Percentiles rank a stretch among this genome's conserved stretches.
Evolutionary conservation across 148 eudicot species (phyloP).

Genomic region (Spergularia bocconei): DNA sequence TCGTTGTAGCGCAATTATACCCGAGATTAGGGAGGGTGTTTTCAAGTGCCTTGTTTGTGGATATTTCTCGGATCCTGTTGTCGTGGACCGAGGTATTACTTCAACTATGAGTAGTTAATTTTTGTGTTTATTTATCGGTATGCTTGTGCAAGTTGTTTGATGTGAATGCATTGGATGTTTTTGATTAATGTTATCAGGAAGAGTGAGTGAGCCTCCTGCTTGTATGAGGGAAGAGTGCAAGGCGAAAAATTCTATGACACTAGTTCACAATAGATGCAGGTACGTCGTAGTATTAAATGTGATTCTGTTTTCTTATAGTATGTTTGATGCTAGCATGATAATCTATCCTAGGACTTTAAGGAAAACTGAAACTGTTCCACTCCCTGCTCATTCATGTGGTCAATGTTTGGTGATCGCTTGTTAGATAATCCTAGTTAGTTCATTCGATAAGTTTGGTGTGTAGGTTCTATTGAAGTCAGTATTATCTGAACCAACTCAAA

Average conservation of each 20-base stretch:
- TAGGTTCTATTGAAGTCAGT: neutral
- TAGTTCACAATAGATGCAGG: conserved; percentile 98
- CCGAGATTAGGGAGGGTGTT: conserved; percentile 92
- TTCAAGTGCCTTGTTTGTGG: conserved; percentile 97
- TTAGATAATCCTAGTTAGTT: neutral
- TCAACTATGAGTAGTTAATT: too few species aligned
- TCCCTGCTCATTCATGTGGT: neutral
- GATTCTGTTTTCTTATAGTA: neutral
- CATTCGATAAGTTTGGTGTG: neutral
- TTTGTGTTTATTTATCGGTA: neutral
- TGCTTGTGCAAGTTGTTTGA: neutral
- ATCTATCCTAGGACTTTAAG: neutral
- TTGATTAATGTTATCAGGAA: conserved; percentile 43
- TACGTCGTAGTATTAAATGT: conserved; percentile 20
- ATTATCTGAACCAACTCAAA: neutral
- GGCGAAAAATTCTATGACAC: conserved; percentile 79
- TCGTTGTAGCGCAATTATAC: conserved; percentile 81
- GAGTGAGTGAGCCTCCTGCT: conserved; percentile 76
- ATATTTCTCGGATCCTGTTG: conserved; percentile 69
- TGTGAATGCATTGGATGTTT: neutral
- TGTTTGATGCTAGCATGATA: neutral
- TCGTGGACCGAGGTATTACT: conserved; percentile 86
- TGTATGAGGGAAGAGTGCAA: conserved; percentile 86
- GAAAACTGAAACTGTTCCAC: neutral
- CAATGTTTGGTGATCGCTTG: neutral